Base-by-base conservation (phyloP, 345 rosid genomes). In the Gossypium stocksii region DNA sequence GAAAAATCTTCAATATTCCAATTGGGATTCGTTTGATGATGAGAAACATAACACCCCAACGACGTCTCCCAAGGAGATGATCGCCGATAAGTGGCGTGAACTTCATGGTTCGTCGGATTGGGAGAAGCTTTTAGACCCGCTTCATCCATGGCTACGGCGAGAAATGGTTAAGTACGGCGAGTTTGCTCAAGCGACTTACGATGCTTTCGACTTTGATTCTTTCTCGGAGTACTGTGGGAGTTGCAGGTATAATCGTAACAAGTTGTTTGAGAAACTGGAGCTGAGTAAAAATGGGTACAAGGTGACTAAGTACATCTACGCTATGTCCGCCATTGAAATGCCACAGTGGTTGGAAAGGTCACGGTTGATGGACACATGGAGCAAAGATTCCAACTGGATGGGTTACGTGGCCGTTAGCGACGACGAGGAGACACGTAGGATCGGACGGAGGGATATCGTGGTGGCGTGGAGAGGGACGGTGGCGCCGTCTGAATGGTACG, bases 111-210 rank as follows among this genome's bases (percentile, higher is more conserved):
- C 63, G 0, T 23, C 2, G 41, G 78, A 83, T 17, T 87, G 88
- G 90, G 54, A 72, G 8, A 14, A 58, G 29, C 80, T 82, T 7
- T 77, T 87, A 34, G 80, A 84, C 74, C 89, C 91, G 0, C 78
- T 87, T 16, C 75, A 85, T 58, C 80, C 89, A n/a, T 70, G 66
- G 64, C 89, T 84, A 19, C 83, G 85, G 20, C 78, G 49, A 14
- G 85, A 84, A 57, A 81, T 87, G n/a, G 62, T 81, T 75, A 81
- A 82, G 64, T 87, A 87, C 23, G 85, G 89, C 11, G 86, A 87
- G 14, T 81, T 87, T 0, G 83, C 84, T 0, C 78, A 82, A 59
- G 87, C 86, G 1, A 79, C 85, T 1, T 87, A 84, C 9, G 87
- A 85, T 12, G 83, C 79, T 1, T 87, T 82, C 7, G 85, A 87